Evolutionary conservation across 192 early-diverging fungal species (phyloP).

Genomic region (Podila minutissima): DNA sequence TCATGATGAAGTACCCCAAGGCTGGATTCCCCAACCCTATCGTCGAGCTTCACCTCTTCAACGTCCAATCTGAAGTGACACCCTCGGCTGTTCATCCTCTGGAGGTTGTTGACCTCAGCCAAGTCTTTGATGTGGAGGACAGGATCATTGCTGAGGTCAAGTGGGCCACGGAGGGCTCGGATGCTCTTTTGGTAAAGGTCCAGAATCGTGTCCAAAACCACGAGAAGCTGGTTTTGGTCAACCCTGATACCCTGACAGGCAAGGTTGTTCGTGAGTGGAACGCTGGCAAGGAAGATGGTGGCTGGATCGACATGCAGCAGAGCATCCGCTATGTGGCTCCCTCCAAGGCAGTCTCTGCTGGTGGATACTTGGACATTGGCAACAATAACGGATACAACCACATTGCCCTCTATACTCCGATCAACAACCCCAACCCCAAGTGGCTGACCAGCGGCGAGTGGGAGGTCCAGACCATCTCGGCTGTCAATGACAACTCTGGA

Average conservation of each 20-base stretch:
- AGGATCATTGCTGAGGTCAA: conserved; percentile 82
- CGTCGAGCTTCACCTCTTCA: conserved; percentile 78
- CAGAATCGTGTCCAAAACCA: conserved; percentile 94
- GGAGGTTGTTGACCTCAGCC: conserved; percentile 17
- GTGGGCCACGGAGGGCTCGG: conserved; percentile 77
- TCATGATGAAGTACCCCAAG: conserved; percentile 91
- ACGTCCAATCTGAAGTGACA: conserved; percentile 20
- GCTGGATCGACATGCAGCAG: conserved; percentile 76
- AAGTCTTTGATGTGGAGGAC: conserved; percentile 73
- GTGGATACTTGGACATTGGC: conserved; percentile 73
- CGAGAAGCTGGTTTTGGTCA: conserved; percentile 70
- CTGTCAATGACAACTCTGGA: conserved; percentile 40
- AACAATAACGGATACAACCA: conserved; percentile 75
- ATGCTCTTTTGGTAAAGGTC: conserved; percentile 73
- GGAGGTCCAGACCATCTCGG: conserved; percentile 70
- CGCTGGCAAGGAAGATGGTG: conserved; percentile 69
- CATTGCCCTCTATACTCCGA: conserved; percentile 70
- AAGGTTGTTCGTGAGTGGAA: conserved; percentile 68
- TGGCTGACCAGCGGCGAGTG: conserved; percentile 75
- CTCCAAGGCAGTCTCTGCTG: conserved; percentile 23
- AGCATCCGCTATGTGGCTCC: conserved; percentile 51
- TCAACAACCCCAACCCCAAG: conserved; percentile 55
- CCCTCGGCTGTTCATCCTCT: conserved; percentile 26
- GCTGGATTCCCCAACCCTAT: conserved; percentile 88
- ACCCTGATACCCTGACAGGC: conserved; percentile 48